Base-by-base conservation (phyloP, 352 stramenopile species). In the Phytopythium mirpurense region DNA sequence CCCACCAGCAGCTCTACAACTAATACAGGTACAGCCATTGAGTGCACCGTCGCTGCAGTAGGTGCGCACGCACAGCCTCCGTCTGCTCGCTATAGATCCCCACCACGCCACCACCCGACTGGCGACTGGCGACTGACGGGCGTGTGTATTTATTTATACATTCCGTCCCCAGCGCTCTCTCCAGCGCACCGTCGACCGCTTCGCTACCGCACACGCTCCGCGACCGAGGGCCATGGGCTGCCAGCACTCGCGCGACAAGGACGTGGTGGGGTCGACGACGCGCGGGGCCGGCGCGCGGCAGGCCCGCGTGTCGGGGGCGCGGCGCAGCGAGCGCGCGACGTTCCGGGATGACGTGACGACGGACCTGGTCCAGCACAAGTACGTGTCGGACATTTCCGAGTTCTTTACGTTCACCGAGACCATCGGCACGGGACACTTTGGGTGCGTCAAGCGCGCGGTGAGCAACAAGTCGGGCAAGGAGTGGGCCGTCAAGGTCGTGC, bases 401-500 rank as follows among this genome's bases (percentile, higher is more conserved):
- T 68, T 69, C 46, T 88, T 90, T 54, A 65, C 81, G 41, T 86
- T 92, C 59, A 65, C 70, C 54, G 37, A 62, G 27, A 81, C 72
- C 27, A 85, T 92, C 51, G 81, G 81, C 45, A 73, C 72, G 59
- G 78, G 81, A 38, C 77, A 88, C 54, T 90, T 88, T 40, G 78
- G 81, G 19, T 80, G 72, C 57, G 81, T 92, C 34, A 77, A 86
- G 60, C 72, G 68, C 51, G 78, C 77, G 1, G 62, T 73, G 26
- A 88, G 72, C 51, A 72, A 70, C 23, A 70, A 70, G 31, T 87
- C 74, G 18, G 78, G 77, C 57, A 88, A 89, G 54, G 70, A 78
- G 42, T 90, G 81, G 79, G 81, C 81, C 10, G 72, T 92, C 50
- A 92, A 92, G 61, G 57, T 88, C 57, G 81, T 90, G 26, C 63